Evolutionary conservation across 2,329 filamentous ascomycete genomes (phyloP).

Genomic region (Fusarium robinianum): DNA sequence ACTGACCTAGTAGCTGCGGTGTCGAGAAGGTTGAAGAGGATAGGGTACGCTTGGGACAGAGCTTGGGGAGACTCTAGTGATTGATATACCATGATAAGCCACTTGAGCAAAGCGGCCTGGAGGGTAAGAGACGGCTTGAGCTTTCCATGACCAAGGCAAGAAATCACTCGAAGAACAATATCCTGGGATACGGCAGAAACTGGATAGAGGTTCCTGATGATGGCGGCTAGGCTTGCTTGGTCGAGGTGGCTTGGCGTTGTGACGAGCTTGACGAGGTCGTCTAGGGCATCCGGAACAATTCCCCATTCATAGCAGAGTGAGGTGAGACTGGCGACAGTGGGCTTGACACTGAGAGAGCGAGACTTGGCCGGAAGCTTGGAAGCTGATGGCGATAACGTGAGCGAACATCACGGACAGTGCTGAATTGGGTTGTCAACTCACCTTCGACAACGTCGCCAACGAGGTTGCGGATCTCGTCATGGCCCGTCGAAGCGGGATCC

Average conservation of each 20-base stretch:
- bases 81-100: slow-evolving; percentile 78
- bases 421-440: slow-evolving; percentile 17
- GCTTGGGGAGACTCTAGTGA: slow-evolving; percentile 65
- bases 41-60: slow-evolving; percentile 71
- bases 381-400: slow-evolving; percentile 46
- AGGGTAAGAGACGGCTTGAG: slow-evolving; percentile 73
- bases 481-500: slow-evolving; percentile 34
- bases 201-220: slow-evolving; percentile 79
- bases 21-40: slow-evolving; percentile 81
- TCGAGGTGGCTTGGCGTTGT: slow-evolving; percentile 71
- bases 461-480: slow-evolving; percentile 43
- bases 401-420: not conserved
- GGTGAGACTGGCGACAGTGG: slow-evolving; percentile 65
- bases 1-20: slow-evolving; percentile 72
- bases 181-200: slow-evolving; percentile 64
- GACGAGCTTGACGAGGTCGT: slow-evolving; percentile 67
- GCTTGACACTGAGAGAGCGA: slow-evolving; percentile 64
- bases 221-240: slow-evolving; percentile 70
- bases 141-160: slow-evolving; percentile 76
- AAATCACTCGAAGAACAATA: slow-evolving; percentile 68
- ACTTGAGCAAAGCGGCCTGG: slow-evolving; percentile 73
- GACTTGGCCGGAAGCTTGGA: slow-evolving; percentile 68
- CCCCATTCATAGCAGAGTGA: slow-evolving; percentile 70
- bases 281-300: slow-evolving; percentile 63
- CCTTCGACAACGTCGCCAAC: slow-evolving; percentile 45